These are phyloP conservation scores for Penicillium mononematosum DNA, from an alignment of 495 filamentous ascomycete species.

Conservation along the genomic window DNA sequence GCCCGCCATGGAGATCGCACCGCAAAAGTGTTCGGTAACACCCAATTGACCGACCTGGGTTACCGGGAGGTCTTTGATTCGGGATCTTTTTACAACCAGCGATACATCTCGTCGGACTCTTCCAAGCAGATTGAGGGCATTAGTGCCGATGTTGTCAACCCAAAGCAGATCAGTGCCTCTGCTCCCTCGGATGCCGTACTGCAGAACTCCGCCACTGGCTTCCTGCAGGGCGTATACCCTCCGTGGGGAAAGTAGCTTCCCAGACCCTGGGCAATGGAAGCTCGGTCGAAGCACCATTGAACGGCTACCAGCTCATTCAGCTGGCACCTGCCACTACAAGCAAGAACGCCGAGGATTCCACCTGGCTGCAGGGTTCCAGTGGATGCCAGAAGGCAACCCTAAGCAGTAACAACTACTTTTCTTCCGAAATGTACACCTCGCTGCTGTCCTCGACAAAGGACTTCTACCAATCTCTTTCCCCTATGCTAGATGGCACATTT, in stretches of 20 bases:
- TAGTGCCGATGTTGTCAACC: conserved; percentile 53
- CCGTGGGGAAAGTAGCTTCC: conserved; percentile 41
- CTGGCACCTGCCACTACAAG: conserved; percentile 42
- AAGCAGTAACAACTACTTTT: conserved; percentile 72
- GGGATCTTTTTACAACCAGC: conserved; percentile 60
- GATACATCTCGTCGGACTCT: conserved; percentile 56
- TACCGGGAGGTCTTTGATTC: conserved; percentile 60
- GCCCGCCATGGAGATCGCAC: conserved; percentile 65
- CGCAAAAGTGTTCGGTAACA: conserved; percentile 51
- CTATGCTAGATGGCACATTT: conserved; percentile 62
- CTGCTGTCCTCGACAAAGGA: conserved; percentile 52
- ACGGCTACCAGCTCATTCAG: conserved; percentile 63
- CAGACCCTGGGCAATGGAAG: conserved; percentile 53
- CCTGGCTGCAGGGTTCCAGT: conserved; percentile 58
- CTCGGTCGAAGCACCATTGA: conserved; percentile 51
- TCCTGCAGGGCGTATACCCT: conserved; percentile 64
- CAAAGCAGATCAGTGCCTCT: conserved; percentile 56
- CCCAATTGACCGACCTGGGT: conserved; percentile 58
- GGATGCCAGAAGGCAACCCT: conserved; percentile 60
- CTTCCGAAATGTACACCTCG: conserved; percentile 55
- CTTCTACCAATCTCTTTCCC: conserved; percentile 64
- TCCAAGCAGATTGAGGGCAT: conserved; percentile 56
- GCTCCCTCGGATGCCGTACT: conserved; percentile 61
- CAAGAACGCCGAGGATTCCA: conserved; percentile 51
- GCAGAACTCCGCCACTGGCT: conserved; percentile 56